Percentiles rank a stretch among this genome's conserved stretches.
Evolutionary conservation across 1,139 yeast genomes (phyloP).

Genomic region (Taphrina betulina): DNA sequence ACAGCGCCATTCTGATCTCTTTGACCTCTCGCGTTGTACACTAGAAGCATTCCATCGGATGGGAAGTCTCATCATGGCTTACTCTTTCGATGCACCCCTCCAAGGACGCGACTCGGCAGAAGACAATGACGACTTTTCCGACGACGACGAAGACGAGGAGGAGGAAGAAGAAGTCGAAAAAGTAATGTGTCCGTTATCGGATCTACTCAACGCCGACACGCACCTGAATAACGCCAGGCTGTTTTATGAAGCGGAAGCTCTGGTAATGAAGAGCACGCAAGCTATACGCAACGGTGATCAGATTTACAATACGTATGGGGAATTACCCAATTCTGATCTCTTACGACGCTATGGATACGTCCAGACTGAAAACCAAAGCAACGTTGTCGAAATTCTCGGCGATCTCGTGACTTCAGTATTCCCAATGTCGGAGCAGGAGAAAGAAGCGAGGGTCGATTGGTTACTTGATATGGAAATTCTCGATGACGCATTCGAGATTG

Average conservation of each 20-base stretch:
- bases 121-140: constrained; percentile 7
- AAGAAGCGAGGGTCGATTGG: constrained; percentile 37
- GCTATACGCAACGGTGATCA: constrained; percentile 66
- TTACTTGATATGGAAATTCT: constrained; percentile 40
- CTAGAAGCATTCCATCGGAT: constrained; percentile 63
- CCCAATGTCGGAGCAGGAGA: constrained; percentile 24
- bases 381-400: constrained; percentile 67
- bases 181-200: constrained; percentile 92
- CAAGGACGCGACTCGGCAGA: constrained; percentile 18
- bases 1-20: constrained; percentile 41
- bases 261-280: constrained; percentile 71
- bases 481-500: constrained; percentile 44
- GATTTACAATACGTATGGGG: constrained; percentile 84
- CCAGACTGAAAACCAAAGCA: constrained; percentile 66
- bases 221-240: constrained; percentile 65
- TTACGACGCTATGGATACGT: constrained; percentile 89
- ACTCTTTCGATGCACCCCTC: constrained; percentile 59
- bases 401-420: constrained; percentile 33
- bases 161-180: constrained; percentile 48
- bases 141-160: constrained; percentile 40
- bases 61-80: constrained; percentile 69
- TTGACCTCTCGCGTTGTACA: constrained; percentile 46
- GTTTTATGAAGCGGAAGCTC: constrained; percentile 45
- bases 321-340: constrained; percentile 83
- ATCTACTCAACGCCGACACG: constrained; percentile 83